These are phyloP conservation scores for Dinochytrium kinnereticum DNA, from an alignment of 371 early-diverging fungal genomes.

Conservation along the genomic window DNA sequence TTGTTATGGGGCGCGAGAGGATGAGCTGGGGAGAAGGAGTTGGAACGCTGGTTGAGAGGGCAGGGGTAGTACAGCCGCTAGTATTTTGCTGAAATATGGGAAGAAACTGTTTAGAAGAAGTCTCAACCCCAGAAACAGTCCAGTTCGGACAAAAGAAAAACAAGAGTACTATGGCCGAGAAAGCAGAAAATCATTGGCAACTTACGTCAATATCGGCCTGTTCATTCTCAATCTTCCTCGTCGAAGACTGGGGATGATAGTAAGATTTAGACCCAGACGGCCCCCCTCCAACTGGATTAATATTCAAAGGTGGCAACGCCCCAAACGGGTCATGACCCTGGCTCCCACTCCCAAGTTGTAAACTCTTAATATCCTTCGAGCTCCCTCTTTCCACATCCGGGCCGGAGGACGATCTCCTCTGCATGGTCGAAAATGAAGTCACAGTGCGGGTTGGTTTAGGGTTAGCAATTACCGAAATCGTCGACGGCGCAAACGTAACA, in stretches of 20 bases:
- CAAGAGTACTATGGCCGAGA: too few species aligned
- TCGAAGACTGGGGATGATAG: background rate
- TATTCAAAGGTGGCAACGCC: conserved; percentile 3
- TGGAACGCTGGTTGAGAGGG: background rate
- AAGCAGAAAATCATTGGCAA: too few species aligned
- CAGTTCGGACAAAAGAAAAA: too few species aligned
- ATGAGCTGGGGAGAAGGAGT: conserved; percentile 23
- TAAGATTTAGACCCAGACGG: background rate
- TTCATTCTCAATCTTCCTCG: background rate
- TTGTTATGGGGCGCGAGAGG: conserved; percentile 27
- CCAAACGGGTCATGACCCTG: background rate
- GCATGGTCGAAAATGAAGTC: background rate
- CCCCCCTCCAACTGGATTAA: background rate
- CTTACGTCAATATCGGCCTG: background rate
- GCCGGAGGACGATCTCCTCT: conserved; percentile 20
- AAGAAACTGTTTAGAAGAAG: too few species aligned
- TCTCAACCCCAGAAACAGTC: too few species aligned
- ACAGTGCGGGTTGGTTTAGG: background rate
- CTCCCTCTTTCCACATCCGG: conserved; percentile 32
- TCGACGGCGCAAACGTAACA: conserved; percentile 20
- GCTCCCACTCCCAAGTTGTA: background rate
- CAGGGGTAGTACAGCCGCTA: background rate
- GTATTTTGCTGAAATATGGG: background rate
- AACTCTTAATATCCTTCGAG: conserved; percentile 21
- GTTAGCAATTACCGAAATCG: background rate